Evolutionary conservation across 1,284 basidiomycete genomes (phyloP).

Genomic region (Fomes fomentarius): DNA sequence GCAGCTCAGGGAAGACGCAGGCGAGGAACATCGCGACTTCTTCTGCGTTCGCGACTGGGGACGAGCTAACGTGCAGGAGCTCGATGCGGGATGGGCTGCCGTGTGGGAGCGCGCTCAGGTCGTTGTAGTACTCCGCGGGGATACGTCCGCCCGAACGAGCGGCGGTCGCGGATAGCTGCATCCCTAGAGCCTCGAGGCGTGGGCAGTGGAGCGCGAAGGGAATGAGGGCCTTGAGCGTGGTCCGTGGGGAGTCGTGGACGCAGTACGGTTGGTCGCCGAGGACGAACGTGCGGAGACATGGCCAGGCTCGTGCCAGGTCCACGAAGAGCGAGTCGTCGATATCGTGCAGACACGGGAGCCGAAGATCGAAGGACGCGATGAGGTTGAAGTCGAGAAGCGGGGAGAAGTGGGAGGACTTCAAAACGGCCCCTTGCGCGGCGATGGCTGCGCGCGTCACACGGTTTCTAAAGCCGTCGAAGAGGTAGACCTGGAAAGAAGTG

Average conservation of each 20-base stretch:
- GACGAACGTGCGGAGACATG: background rate
- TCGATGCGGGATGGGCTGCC: background rate
- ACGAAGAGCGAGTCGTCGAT: slow-evolving; percentile 1
- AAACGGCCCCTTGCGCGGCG: background rate
- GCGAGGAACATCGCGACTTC: background rate
- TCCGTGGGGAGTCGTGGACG: background rate
- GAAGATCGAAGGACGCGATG: slow-evolving; percentile 1
- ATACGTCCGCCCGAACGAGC: background rate
- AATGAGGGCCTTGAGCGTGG: background rate
- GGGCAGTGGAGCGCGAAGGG: slow-evolving; percentile 8
- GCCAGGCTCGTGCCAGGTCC: slow-evolving; percentile 1
- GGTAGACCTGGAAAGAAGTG: background rate
- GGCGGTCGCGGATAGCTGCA: slow-evolving; percentile 1
- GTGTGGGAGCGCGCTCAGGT: background rate
- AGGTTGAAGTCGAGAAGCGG: background rate
- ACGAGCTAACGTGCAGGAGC: background rate
- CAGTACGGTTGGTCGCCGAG: background rate
- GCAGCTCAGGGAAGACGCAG: background rate
- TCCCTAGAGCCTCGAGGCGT: background rate
- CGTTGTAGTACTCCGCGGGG: background rate
- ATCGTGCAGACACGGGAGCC: background rate
- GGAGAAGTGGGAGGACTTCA: background rate
- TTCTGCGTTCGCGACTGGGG: background rate
- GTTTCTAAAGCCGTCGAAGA: background rate
- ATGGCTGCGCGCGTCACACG: background rate